Evolutionary conservation across 2,329 filamentous ascomycete species (phyloP), one percentile per base, ranked within the genome.

Genomic region (Anthostomella pinea): DNA sequence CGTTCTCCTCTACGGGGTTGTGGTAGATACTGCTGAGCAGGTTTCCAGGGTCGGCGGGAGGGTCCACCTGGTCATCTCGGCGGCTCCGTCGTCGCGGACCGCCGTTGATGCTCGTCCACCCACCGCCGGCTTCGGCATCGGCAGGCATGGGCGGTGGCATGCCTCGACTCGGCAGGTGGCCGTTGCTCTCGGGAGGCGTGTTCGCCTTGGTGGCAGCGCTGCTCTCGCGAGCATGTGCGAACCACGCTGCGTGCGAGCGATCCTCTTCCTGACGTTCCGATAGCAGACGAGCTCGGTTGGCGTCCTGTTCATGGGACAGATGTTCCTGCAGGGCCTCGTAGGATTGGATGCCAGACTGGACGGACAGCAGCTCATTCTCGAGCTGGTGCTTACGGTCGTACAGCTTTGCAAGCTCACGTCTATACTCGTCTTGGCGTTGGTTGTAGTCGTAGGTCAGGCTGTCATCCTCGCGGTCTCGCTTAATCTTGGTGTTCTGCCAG

Each of bases 21-120:
- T 59, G 58, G 30, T 59, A 61, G 26, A 57, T 52, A 24, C 51
- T 59, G 20, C 55, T 53, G 11, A 60, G 50, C 9, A 61, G 35
- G 18, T 59, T 57, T 15, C 57, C 55, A 1, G 54, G 55, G 31
- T 60, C 52, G 6, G 45, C 41, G 4, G 53, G 54, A 16, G 51
- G 48, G 24, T 57, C 53, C 15, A 57, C 54, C 18, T 56, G 53
- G 3, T 54, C 48, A 4, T 56, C 54, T 16, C 52, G 48, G 15
- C 50, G 49, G 26, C 46, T 45, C 4, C 52, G 52, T 33, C 52
- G 48, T 10, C 52, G 48, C 6, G 47, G 16, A n/a, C 48, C 43
- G 24, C 53, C 52, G 26, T 59, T 60, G 18, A 59, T 57, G 20
- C 53, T 61, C 4, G 54, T 58, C 55, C 54, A 60, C 6, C 48